Base-by-base conservation (phyloP, 208 protist species). In the Vickermania spadyakhi region DNA sequence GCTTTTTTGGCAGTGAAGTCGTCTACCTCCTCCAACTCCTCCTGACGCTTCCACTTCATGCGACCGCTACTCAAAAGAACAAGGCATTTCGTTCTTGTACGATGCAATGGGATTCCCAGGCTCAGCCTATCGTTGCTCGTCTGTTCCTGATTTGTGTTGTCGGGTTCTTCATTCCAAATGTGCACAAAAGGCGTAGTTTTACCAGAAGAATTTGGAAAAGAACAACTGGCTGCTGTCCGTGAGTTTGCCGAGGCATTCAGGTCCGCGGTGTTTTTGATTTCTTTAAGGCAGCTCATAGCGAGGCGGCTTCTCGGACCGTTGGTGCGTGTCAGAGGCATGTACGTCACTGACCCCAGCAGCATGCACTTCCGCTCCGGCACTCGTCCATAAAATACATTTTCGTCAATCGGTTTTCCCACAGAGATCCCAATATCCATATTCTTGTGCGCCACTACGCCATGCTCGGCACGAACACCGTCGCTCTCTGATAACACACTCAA, bases 341-440 rank as follows among this genome's bases (percentile, higher is more conserved):
- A 96, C 1, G 84, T 84, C 41, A 96, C 84, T 64, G 70, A 84
- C 13, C 89, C 89, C 62, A 83, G 81, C 25, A 96, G 53, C 14
- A 92, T 51, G 3, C 82, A 72, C 58, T 83, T 87, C 50, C 90
- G 75, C 57, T 83, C 81, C 62, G 85, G 83, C 55, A 96, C 86
- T 26, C 61, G 61, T 5, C 65, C 60, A 62, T 91, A 93, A 3
- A 86, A 86, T 36, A 73, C 64, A 22, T 31, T 70, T 70, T 75
- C 86, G 42, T 92, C 84, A 53, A 81, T 86, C 63, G 81, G 87
- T 63, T 93, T 96, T 22, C 86, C 89, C 4, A 92, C 77, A 0
- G 80, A 88, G 55, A 96, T 93, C 58, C 86, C 86, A 61, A 96
- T 82, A 67, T 89, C 81, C 50, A 76, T 73, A 66, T 93, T 86